Base-by-base conservation (phyloP, 2,329 filamentous ascomycete species). In the Passalora sequoiae region DNA sequence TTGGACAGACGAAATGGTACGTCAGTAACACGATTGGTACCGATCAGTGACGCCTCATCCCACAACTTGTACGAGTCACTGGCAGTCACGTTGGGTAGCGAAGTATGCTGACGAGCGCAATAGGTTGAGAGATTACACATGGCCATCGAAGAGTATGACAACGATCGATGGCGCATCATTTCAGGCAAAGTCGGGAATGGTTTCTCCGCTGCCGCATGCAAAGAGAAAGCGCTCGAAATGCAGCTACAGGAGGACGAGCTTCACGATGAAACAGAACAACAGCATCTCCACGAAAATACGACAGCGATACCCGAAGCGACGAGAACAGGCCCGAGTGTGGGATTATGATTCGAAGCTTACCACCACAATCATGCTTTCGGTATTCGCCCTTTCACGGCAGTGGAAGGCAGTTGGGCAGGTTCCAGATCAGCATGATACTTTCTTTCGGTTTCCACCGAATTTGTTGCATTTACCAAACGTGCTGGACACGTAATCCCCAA, bases 131-230 rank as follows among this genome's bases (percentile, higher is more conserved):
- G 86, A 65, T 78, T 92, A 57, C 82, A 80, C 50, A 80, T 76
- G 43, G 84, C 86, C 4, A 77, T 91, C 54, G 80, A 85, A 62
- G 86, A 91, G 65, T 91, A 91, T 71, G 86, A 92, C 62, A 86
- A 84, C 69, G 89, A 95, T 66, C 88, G 88, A 63, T 96, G 89
- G 89, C 84, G 88, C 56, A 87, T 94, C 60, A 82, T 95, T 50
- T 84, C 89, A 47, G 85, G 86, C 60, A 95, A 94, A 68, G 84
- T 96, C 58, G 89, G 89, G 49, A 86, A 83, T 38, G 89, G 89
- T 35, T 94, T 94, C 62, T 92, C 88, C 27, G 86, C 89, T 29
- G 79, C 81, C 25, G 87, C 89, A 32, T 96, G 89, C 69, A 84
- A 84, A 65, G 88, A 94, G 60, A 84, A 88, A 58, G 83, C 82